Percentiles rank a stretch among this genome's conserved stretches.
Evolutionary conservation across 768 basidiomycete genomes (phyloP).

Genomic region (Clitopilus passeckerianus): DNA sequence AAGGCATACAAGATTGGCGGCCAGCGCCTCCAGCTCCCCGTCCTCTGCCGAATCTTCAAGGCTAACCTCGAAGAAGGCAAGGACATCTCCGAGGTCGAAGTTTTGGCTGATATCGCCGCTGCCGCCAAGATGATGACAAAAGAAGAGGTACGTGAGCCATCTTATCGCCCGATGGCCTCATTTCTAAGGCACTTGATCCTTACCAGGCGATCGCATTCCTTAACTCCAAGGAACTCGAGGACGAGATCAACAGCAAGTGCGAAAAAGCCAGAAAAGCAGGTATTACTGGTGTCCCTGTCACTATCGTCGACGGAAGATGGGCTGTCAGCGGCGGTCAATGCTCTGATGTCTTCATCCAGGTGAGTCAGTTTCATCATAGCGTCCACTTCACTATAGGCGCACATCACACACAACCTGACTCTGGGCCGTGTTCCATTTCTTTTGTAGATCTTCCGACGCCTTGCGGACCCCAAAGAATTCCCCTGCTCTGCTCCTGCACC

Average conservation of each 20-base stretch:
- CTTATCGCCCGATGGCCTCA: neutral
- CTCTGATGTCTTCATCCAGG: slow-evolving; percentile 66
- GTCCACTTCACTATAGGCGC: neutral
- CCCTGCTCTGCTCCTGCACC: neutral
- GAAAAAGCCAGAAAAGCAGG: slow-evolving; percentile 59
- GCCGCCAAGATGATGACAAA: slow-evolving; percentile 51
- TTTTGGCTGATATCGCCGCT: slow-evolving; percentile 58
- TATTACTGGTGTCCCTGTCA: slow-evolving; percentile 76
- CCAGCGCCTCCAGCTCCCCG: slow-evolving; percentile 49
- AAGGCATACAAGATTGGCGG: slow-evolving; percentile 66
- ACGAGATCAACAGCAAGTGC: slow-evolving; percentile 61
- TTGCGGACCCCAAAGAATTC: neutral
- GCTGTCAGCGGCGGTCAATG: slow-evolving; percentile 72
- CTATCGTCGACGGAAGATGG: slow-evolving; percentile 76
- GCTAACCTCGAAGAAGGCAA: slow-evolving; percentile 60
- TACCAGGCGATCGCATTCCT: slow-evolving; percentile 60
- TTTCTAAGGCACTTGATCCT: slow-evolving; percentile 6
- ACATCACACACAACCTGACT: slow-evolving; percentile 40
- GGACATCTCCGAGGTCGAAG: slow-evolving; percentile 55
- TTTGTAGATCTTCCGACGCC: neutral
- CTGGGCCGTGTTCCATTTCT: slow-evolving; percentile 16
- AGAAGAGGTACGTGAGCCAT: slow-evolving; percentile 42
- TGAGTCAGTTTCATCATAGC: slow-evolving; percentile 19
- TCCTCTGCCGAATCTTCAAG: slow-evolving; percentile 57
- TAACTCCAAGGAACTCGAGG: slow-evolving; percentile 55